Evolutionary conservation across 345 rosid species (phyloP).

Genomic region (Eucalyptus dawsonii): DNA sequence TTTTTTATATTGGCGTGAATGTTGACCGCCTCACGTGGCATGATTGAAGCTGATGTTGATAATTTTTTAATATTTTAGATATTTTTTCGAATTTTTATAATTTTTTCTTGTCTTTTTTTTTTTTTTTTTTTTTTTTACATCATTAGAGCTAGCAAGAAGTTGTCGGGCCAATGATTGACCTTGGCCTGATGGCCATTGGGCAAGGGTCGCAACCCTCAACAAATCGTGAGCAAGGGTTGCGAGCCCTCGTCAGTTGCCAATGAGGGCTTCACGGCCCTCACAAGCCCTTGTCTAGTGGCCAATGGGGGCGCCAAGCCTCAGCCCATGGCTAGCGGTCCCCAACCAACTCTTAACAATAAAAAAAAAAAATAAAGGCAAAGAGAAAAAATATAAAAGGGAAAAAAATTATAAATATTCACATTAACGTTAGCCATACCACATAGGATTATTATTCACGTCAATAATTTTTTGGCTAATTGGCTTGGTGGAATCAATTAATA

Average conservation of each 20-base stretch:
- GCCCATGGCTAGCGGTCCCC: background rate
- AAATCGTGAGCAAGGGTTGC: background rate
- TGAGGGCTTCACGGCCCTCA: background rate
- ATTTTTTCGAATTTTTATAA: too few relatives aligned
- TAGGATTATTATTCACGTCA: too few relatives aligned
- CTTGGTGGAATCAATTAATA: background rate
- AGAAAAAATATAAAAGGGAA: too few relatives aligned
- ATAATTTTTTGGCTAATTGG: too few relatives aligned
- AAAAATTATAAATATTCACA: too few relatives aligned
- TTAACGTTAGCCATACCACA: too few relatives aligned
- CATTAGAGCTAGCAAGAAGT: background rate
- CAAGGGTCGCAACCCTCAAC: background rate
- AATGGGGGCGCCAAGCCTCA: background rate
- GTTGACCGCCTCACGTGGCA: accelerated
- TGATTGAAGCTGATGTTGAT: accelerated
- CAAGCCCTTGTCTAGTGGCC: background rate
- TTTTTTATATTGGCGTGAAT: background rate
- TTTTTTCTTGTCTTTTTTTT: too few relatives aligned
- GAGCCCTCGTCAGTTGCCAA: background rate
- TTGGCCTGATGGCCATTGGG: too few relatives aligned
- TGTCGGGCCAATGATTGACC: background rate
- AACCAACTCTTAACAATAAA: background rate
- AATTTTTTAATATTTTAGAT: too few relatives aligned
- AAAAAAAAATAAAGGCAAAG: background rate
- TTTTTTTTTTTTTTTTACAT: too few relatives aligned